A percentile compares a stretch with the other conserved stretches of the same genome.
These are phyloP conservation scores for Ceratocystis colombiana DNA, from an alignment of 2,329 filamentous ascomycete genomes.

Conservation along the genomic window DNA sequence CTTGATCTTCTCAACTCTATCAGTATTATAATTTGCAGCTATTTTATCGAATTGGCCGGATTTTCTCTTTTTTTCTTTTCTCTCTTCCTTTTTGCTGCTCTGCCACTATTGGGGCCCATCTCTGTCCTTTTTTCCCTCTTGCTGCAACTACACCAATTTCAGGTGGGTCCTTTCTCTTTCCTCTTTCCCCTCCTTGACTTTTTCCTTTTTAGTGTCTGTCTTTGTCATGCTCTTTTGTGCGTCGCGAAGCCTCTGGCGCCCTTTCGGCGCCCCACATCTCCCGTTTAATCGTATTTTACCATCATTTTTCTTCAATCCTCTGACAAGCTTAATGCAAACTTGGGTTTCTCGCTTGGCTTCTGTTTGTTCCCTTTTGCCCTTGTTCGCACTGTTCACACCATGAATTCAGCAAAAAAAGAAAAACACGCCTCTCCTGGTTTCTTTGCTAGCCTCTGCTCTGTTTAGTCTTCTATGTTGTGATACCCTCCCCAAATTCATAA, in stretches of 20 bases:
- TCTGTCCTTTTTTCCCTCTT: not conserved
- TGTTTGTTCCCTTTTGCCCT: not conserved
- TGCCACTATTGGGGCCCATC: not conserved
- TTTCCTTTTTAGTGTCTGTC: not conserved
- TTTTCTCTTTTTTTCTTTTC: not conserved
- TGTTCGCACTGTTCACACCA: not conserved
- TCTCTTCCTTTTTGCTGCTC: not conserved
- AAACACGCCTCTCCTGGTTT: not conserved
- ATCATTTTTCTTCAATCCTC: constrained; percentile 7
- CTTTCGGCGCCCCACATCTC: not conserved
- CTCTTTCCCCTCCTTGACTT: not conserved
- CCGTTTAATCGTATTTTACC: constrained; percentile 10
- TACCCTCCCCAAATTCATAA: not conserved
- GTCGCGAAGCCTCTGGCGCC: not conserved
- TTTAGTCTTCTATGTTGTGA: not conserved
- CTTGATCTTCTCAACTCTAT: not conserved
- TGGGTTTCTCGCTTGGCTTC: constrained; percentile 2
- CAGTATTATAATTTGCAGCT: not conserved
- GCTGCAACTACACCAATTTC: constrained; percentile 8
- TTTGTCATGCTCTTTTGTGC: constrained; percentile 10
- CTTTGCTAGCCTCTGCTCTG: too few species aligned
- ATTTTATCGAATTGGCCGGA: not conserved
- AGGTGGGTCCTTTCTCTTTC: not conserved
- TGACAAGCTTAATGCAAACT: constrained; percentile 11
- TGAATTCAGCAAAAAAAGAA: too few species aligned